Evolutionary conservation across 2,329 filamentous ascomycete species (phyloP).

Genomic region (Cyphellophora attinorum): DNA sequence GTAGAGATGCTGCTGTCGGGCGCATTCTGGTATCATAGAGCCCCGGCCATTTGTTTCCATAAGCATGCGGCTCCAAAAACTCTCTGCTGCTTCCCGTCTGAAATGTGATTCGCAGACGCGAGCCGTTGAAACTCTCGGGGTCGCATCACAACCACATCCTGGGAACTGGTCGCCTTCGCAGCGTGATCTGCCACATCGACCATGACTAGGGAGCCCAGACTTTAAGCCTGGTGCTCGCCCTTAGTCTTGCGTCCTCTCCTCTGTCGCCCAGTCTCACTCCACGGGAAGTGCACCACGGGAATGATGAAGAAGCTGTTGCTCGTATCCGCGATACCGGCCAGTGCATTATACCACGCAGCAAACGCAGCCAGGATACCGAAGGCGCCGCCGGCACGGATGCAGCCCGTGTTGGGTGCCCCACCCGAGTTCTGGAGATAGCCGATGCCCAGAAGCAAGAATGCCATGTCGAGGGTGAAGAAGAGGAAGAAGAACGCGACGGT

Average conservation of each 20-base stretch:
- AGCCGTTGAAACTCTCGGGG: no score
- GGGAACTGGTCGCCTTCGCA: no score
- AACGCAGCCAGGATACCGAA: constrained; percentile 78
- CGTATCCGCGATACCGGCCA: constrained; percentile 67
- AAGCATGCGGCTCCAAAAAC: no score
- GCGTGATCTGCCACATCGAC: no score
- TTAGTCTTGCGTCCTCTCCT: constrained; percentile 42
- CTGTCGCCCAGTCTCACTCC: constrained; percentile 69
- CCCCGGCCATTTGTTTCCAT: no score
- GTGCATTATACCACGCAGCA: constrained; percentile 76
- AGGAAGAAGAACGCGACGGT: constrained; percentile 69
- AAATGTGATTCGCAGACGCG: no score
- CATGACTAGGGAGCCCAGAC: no score
- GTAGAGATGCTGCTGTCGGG: no score
- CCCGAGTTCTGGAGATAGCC: constrained; percentile 47
- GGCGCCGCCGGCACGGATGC: constrained; percentile 63
- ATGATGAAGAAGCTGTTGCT: constrained; percentile 79
- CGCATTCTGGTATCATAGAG: no score
- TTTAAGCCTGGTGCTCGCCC: constrained; percentile 27
- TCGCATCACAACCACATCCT: no score
- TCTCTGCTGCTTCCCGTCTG: no score
- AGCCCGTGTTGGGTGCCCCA: constrained; percentile 30
- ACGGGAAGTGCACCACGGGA: constrained; percentile 89
- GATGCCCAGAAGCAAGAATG: constrained; percentile 63
- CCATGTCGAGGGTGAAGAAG: constrained; percentile 67